These are phyloP conservation scores for Ceratocystis papillata DNA, from an alignment of 2,329 filamentous ascomycete genomes.

Conservation along the genomic window DNA sequence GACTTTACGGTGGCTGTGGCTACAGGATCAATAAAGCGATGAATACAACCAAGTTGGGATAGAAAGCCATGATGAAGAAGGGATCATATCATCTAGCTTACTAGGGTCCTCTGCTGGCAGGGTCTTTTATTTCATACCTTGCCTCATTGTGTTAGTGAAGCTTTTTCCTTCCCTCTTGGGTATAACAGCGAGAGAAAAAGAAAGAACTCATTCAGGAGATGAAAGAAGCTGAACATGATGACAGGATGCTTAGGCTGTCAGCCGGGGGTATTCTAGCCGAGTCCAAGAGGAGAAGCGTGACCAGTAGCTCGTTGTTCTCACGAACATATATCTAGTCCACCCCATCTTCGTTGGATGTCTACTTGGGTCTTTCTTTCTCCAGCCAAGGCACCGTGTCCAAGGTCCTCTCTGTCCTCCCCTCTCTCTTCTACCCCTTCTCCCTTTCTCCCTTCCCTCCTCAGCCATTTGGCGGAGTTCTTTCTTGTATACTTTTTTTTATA, in stretches of 20 bases:
- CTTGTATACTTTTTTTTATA: background rate
- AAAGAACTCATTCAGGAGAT: constrained; percentile 1
- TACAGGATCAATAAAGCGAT: constrained; percentile 4
- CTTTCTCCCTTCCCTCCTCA: background rate
- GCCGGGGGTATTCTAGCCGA: background rate
- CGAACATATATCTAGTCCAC: constrained; percentile 4
- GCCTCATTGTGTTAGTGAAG: background rate
- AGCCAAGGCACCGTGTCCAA: constrained; percentile 9
- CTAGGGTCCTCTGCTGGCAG: background rate
- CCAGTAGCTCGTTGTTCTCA: background rate
- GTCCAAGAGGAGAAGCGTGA: background rate
- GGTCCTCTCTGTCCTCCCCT: constrained; percentile 5
- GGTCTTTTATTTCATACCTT: background rate
- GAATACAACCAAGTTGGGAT: constrained; percentile 1
- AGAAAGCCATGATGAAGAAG: background rate
- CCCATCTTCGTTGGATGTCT: background rate
- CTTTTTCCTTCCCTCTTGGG: background rate
- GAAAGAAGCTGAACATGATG: background rate
- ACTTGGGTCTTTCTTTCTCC: background rate
- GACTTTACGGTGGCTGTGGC: background rate
- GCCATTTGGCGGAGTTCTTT: background rate
- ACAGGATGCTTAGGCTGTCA: background rate
- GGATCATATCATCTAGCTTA: background rate
- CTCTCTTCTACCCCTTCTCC: background rate
- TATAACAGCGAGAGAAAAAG: background rate